Percentiles rank a stretch among this genome's conserved stretches.
These are phyloP conservation scores for Phytophthora lateralis DNA, from an alignment of 352 stramenopile species.

Conservation along the genomic window DNA sequence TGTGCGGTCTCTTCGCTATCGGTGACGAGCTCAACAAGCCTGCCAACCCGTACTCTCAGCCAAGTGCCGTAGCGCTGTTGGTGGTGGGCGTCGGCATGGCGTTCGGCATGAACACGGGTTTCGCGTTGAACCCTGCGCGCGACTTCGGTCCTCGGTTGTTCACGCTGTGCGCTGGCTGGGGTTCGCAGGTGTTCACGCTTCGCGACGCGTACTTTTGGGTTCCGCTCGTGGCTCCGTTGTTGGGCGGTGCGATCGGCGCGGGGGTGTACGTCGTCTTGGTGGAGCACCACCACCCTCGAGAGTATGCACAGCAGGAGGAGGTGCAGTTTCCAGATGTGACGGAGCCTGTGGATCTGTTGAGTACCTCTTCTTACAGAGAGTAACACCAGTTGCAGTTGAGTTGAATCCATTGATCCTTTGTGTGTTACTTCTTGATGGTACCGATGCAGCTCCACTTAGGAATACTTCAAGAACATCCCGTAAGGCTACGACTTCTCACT, in stretches of 20 bases:
- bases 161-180: constrained; percentile 47
- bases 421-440: neutral
- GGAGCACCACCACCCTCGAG: constrained; percentile 54
- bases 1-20: too few species aligned
- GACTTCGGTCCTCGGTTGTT: constrained; percentile 63
- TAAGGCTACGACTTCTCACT: neutral
- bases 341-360: constrained; percentile 2
- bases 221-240: constrained; percentile 50
- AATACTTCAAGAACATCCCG: neutral
- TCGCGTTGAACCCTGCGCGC: constrained; percentile 68
- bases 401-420: neutral
- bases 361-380: constrained; percentile 8
- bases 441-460: constrained; percentile 1
- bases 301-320: constrained; percentile 8
- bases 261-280: constrained; percentile 48
- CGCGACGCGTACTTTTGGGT: constrained; percentile 67
- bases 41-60: constrained; percentile 48
- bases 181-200: constrained; percentile 36
- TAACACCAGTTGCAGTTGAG: neutral
- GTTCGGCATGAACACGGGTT: constrained; percentile 76
- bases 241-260: constrained; percentile 50
- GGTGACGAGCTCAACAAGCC: constrained; percentile 63
- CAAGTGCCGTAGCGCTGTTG: constrained; percentile 55
- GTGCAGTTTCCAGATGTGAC: constrained; percentile 2
- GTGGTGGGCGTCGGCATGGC: constrained; percentile 71